A percentile compares a stretch with the other conserved stretches of the same genome.
Evolutionary conservation across 345 rosid species (phyloP).

Genomic region (Geranium brycei): DNA sequence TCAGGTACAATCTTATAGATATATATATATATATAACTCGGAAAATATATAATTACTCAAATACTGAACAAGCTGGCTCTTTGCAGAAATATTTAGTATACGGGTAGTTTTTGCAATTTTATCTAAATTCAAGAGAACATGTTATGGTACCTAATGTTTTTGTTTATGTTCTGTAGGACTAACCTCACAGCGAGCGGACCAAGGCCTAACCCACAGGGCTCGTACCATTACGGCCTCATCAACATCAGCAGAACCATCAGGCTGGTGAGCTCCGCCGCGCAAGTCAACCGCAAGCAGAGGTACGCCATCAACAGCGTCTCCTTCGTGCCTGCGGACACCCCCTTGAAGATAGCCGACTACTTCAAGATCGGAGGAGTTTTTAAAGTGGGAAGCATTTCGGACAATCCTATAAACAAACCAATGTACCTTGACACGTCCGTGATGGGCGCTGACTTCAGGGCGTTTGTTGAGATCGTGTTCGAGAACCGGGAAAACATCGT

Average conservation of each 20-base stretch:
- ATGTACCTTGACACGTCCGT: slow-evolving; percentile 37
- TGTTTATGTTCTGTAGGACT: slow-evolving; percentile 19
- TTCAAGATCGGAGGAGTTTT: slow-evolving; percentile 36
- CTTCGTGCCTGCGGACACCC: slow-evolving; percentile 29
- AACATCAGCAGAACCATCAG: slow-evolving; percentile 33
- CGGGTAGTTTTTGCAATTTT: no score
- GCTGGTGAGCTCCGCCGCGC: slow-evolving; percentile 27
- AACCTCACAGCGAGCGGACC: slow-evolving; percentile 50
- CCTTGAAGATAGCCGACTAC: slow-evolving; percentile 35
- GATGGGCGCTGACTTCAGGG: slow-evolving; percentile 22
- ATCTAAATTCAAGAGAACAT: no score
- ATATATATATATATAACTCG: no score
- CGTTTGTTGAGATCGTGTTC: slow-evolving; percentile 34
- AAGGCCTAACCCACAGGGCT: slow-evolving; percentile 45
- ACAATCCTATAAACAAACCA: slow-evolving; percentile 27
- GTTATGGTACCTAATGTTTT: no score
- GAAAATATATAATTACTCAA: no score
- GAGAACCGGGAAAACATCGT: slow-evolving; percentile 23
- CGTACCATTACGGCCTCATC: slow-evolving; percentile 43
- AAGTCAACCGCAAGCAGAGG: slow-evolving; percentile 35
- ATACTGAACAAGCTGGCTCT: no score
- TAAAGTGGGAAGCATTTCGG: slow-evolving; percentile 25
- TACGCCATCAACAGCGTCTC: slow-evolving; percentile 39
- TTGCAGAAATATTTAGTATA: no score
- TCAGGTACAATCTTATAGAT: slow-evolving; percentile 17